Percentiles rank a stretch among this genome's conserved stretches.
Conservation (phyloP, 176 grass and related monocot genomes). For the Tuctoria greenei region DNA sequence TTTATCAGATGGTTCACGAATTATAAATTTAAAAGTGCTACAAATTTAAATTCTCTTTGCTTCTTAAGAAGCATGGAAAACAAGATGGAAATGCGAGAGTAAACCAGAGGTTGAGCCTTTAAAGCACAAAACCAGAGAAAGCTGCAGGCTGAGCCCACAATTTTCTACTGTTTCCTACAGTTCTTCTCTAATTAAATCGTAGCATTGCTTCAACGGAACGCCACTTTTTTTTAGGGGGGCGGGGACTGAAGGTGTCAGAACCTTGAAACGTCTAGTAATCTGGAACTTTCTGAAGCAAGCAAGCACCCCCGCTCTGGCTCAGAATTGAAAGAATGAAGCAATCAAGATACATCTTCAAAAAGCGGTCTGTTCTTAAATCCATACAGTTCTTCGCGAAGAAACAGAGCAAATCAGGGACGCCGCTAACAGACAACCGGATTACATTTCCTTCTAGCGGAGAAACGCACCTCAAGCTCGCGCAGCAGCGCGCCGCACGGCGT, state of each 20-base stretch:
- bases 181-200: constrained; percentile 23
- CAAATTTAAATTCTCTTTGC: constrained; percentile 1
- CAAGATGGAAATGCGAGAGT: not conserved
- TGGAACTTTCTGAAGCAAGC: constrained; percentile 13
- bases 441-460: constrained; percentile 1
- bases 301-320: not conserved
- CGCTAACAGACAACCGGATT: constrained; percentile 14
- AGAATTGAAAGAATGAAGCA: constrained; percentile 2
- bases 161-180: constrained; percentile 10
- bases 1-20: not conserved
- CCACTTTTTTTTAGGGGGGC: too few relatives aligned
- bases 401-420: constrained; percentile 26
- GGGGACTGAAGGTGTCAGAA: not conserved
- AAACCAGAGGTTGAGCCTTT: not conserved
- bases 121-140: constrained; percentile 16
- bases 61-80: constrained; percentile 1
- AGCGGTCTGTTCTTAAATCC: not conserved
- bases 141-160: constrained; percentile 27
- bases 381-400: not conserved
- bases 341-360: not conserved
- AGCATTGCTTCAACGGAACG: constrained; percentile 18
- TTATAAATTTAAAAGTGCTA: not conserved
- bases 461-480: constrained; percentile 83
- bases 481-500: constrained; percentile 74
- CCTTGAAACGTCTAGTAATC: not conserved